Conservation (phyloP, 306 rosid genomes). For the Carpinus viminea region DNA sequence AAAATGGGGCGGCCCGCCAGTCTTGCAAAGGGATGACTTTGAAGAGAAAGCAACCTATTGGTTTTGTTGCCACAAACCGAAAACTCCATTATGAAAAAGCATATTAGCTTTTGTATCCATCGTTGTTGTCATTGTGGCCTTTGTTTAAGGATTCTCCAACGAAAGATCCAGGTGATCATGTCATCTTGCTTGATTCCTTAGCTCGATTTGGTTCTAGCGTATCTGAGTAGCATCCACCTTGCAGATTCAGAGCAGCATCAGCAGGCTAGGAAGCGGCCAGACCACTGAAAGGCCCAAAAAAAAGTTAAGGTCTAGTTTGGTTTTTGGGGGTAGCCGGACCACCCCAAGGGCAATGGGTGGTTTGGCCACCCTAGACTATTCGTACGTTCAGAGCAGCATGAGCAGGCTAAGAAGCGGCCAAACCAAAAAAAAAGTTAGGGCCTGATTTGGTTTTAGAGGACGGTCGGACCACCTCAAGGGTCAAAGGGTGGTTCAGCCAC, state of each 20-base stretch:
- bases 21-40: constrained; percentile 58
- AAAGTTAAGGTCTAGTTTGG: too few relatives aligned
- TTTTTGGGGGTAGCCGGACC: too few relatives aligned
- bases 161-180: constrained; percentile 46
- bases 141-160: constrained; percentile 31
- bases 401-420: too few relatives aligned
- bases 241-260: constrained; percentile 36
- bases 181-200: constrained; percentile 35
- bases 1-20: constrained; percentile 24
- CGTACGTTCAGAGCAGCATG: too few relatives aligned
- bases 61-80: constrained; percentile 74
- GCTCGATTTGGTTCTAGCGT: constrained; percentile 59
- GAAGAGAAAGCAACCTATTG: constrained; percentile 77
- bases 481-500: too few relatives aligned
- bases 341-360: too few relatives aligned
- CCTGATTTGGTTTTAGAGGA: too few relatives aligned
- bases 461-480: too few relatives aligned
- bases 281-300: too few relatives aligned
- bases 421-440: too few relatives aligned
- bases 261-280: constrained; percentile 1
- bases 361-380: too few relatives aligned
- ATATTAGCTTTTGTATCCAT: constrained; percentile 36
- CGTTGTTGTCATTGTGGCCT: constrained; percentile 23
- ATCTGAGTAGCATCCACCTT: constrained; percentile 75
- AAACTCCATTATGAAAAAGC: constrained; percentile 40